Evolutionary conservation across 345 rosid genomes (phyloP).

Genomic region (Gynandropsis gynandra): DNA sequence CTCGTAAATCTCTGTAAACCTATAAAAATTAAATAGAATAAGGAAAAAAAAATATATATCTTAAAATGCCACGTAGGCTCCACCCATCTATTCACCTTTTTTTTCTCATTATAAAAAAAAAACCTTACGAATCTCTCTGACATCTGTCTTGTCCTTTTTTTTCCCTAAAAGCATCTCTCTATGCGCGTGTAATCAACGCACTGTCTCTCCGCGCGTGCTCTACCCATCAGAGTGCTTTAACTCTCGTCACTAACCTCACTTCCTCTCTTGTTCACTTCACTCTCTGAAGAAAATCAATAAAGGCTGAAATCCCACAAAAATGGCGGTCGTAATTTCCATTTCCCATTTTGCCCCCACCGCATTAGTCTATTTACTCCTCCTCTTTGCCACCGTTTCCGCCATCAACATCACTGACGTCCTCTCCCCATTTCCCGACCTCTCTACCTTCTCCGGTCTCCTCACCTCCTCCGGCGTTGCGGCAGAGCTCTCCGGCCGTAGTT

Average conservation of each 20-base stretch:
- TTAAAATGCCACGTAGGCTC: too few relatives aligned
- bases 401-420: constrained; percentile 61
- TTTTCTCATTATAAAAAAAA: too few relatives aligned
- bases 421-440: constrained; percentile 51
- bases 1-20: too few relatives aligned
- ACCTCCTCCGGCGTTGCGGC: constrained; percentile 42
- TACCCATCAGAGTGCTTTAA: not conserved
- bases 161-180: too few relatives aligned
- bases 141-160: too few relatives aligned
- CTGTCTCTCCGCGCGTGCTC: constrained; percentile 1
- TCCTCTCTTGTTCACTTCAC: constrained; percentile 20
- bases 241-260: constrained; percentile 13
- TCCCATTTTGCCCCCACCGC: constrained; percentile 44
- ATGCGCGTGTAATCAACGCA: too few relatives aligned
- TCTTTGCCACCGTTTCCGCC: constrained; percentile 35
- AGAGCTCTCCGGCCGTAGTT: constrained; percentile 51
- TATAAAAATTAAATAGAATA: too few relatives aligned
- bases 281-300: constrained; percentile 23
- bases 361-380: constrained; percentile 38
- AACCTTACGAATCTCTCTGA: too few relatives aligned
- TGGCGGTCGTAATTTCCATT: constrained; percentile 28
- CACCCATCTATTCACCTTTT: too few relatives aligned
- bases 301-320: constrained; percentile 3
- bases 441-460: constrained; percentile 47
- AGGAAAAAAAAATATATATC: too few relatives aligned